Evolutionary conservation across 768 basidiomycete species (phyloP), one percentile per base, ranked within the genome.

Genomic region (Amanita muscaria): DNA sequence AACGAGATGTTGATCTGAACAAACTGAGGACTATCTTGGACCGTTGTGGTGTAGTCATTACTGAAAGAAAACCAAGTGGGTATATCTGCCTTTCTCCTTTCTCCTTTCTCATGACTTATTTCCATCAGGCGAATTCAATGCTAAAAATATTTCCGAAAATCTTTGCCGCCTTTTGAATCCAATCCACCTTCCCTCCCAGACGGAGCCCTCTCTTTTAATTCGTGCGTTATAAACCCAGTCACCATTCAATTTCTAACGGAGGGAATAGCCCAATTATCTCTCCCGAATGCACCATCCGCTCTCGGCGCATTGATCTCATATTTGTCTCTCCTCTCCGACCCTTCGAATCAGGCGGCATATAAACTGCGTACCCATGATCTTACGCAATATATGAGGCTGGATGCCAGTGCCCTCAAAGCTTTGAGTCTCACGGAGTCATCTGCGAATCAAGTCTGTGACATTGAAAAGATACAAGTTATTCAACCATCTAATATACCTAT

Each of bases 341-440:
- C 80, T 4, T 71, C 79, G 2, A 90, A 93, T 54, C 80, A 84
- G 50, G 84, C 81, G 16, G 76, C 81, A 46, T 98, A 82, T 66
- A 79, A 73, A 11, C 72, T 99, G 10, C 75, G 74, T 30, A 87
- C 84, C 0, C 93, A 99, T 57, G 92, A 98, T 58, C 70, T 99
- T 0, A 79, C 86, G 2, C 92, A 88, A 57, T 98, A 84, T 62
- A 96, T 99, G 92, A 83, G 83, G 47, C 75, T 98, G 7, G 96
- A 99, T 59, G 90, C 96, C 1, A 94, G 91, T 50, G 94, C 96
- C 0, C 67, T 98, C 14, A 76, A 85, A 40, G 96, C 96, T 1
- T 65, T 99, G 19, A 89, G 90, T 55, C 66, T 98, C 12, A 77
- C 86, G 21, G 89, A 92, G 44, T 69, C 75, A 19, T 76, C 80